Percentiles rank a stretch among this genome's conserved stretches.
phyloP scores from a whole-genome alignment of 257 asterid genomes.

The Solanum appendiculatum region DNA sequence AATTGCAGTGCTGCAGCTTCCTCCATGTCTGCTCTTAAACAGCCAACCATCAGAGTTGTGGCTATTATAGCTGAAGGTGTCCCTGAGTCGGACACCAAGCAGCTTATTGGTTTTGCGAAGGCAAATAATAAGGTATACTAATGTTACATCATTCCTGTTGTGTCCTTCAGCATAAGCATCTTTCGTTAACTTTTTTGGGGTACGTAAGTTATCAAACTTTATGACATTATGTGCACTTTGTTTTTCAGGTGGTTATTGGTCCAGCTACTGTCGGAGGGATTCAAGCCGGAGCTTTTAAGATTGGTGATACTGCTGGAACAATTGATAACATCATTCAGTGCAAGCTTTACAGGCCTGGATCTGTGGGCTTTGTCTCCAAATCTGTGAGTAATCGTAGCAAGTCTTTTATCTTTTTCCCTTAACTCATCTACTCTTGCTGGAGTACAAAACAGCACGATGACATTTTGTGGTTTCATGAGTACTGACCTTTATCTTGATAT shows the following conservation, averaged over 20 bases:
- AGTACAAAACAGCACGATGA: not conserved
- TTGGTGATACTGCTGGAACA: constrained; percentile 99
- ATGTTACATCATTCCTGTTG: not conserved
- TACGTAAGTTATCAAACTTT: not conserved
- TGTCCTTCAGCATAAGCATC: not conserved
- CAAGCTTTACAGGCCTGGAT: constrained; percentile 98
- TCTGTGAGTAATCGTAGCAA: constrained; percentile 45
- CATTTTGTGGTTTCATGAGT: not conserved
- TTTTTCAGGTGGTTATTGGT: constrained; percentile 75
- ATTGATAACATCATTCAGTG: constrained; percentile 87
- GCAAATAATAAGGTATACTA: constrained; percentile 84
- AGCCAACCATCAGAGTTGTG: constrained; percentile 88
- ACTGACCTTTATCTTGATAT: constrained; percentile 12
- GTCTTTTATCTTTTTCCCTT: not conserved
- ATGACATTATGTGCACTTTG: not conserved
- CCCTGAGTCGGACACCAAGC: constrained; percentile 91
- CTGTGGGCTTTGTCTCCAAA: constrained; percentile 98
- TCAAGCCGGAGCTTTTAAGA: constrained; percentile 99
- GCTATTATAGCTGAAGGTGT: constrained; percentile 99
- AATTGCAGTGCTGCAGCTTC: constrained; percentile 95
- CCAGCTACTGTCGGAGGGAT: constrained; percentile 99
- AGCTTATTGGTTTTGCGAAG: constrained; percentile 88
- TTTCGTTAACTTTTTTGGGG: not conserved
- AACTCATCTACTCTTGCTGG: not conserved
- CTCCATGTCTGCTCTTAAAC: constrained; percentile 93